Evolutionary conservation across 805 yeast genomes (phyloP), one percentile per base, ranked within the genome.

Genomic region (Candida pseudoglaebosa): DNA sequence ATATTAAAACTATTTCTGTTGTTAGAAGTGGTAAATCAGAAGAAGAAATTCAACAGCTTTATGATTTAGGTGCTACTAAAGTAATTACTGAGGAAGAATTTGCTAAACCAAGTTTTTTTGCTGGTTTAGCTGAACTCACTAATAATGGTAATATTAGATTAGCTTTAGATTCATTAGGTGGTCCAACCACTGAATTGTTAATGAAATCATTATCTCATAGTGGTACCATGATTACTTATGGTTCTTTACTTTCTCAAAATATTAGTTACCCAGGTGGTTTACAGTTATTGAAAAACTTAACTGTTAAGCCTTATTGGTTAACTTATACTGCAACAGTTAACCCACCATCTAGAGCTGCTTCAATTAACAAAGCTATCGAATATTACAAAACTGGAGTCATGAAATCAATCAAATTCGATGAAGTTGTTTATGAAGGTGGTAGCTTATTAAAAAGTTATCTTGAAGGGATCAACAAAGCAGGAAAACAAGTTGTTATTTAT

Each of bases 381-480:
- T 62, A 83, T 47, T 82, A 81, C 59, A 66, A 78, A 37, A 53
- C 65, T 2, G 84, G 82, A n/a, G 69, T 77, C 38, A 57, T 85
- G 21, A 56, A 52, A 18, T 75, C 71, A 21, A 73, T 77, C 5
- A 73, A 78, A 1, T 62, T 57, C 38, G 52, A 59, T n/a, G 54
- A 61, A 34, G 54, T 63, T 19, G 52, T 62, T 26, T 53, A 65
- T 9, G 62, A 63, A 45, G 62, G 62, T 31, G 39, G 66, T 2
- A 67, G 71, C 37, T 57, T 76, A 18, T 52, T 73, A 18, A 56
- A 62, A 7, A 54, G 62, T 13, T 73, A 77, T 49, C 56, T 65
- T 42, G 43, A 56, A 6, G 80, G 78, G 4, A 61, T 82, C 32
- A 54, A 65, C 24, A 50, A 51, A 26, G 15, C 39, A 1, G 76